Evolutionary conservation across 164 flowering plant genomes (phyloP).

Genomic region (Umbilicus rupestris): DNA sequence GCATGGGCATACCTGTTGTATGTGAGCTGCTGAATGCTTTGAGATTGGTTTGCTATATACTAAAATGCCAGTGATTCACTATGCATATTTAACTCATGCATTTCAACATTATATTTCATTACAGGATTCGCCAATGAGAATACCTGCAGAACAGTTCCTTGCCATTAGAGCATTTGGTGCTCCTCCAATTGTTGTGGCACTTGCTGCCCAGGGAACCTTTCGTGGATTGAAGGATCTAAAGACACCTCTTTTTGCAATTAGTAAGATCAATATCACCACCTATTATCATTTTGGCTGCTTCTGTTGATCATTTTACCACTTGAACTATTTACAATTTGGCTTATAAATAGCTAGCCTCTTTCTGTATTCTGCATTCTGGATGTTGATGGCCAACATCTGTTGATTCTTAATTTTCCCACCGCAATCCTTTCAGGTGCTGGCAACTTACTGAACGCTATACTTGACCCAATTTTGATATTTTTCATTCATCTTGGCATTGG

Average conservation of each 20-base stretch:
- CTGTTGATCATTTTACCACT: not conserved
- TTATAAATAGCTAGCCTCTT: not conserved
- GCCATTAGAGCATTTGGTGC: conserved; percentile 81
- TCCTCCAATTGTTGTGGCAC: conserved; percentile 82
- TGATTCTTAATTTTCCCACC: not conserved
- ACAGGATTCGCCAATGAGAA: conserved; percentile 88
- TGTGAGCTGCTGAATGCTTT: conserved; percentile 27
- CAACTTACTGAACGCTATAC: conserved; percentile 61
- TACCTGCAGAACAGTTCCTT: conserved; percentile 78
- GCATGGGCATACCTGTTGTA: conserved; percentile 98
- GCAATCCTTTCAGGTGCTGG: conserved; percentile 58
- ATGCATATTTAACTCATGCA: not conserved
- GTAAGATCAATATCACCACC: conserved; percentile 29
- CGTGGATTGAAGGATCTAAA: conserved; percentile 96
- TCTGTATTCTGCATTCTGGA: not conserved
- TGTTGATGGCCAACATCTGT: not conserved
- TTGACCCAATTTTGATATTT: conserved; percentile 74
- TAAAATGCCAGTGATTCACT: not conserved
- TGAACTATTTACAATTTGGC: not conserved
- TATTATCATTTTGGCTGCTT: conserved; percentile 4
- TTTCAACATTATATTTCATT: not conserved
- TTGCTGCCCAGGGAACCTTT: conserved; percentile 93
- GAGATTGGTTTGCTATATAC: not conserved
- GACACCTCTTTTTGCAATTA: conserved; percentile 88
- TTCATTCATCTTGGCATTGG: conserved; percentile 51